Evolutionary conservation across 441 rosid genomes (phyloP), one percentile per base, ranked within the genome.

Genomic region (Aleurites moluccanus): DNA sequence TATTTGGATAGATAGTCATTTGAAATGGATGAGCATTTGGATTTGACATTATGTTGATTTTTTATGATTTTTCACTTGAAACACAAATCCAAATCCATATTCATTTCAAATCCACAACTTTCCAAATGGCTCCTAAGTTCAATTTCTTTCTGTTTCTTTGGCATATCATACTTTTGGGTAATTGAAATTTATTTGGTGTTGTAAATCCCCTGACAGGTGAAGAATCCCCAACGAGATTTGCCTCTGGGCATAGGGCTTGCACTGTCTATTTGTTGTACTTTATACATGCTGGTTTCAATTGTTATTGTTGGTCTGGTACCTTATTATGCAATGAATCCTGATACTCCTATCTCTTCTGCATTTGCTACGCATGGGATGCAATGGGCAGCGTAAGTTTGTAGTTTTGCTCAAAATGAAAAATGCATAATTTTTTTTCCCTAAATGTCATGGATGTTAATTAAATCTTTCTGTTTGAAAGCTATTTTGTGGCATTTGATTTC

Each of bases 331-430:
- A 88, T 96, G 98, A 95, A 93, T 82, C 99, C 97, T 9, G 98
- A 96, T 81, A 96, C 99, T 33, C 99, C 99, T 6, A 96, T 96
- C 72, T 96, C 99, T 59, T 89, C 97, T 69, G 99, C 97, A 73
- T 96, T 96, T 78, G 82, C 97, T 81, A 80, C 85, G 72, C 85
- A 90, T 76, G 99, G 92, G 80, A 90, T 93, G 99, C 91, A 90
- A 42, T 96, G 99, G 99, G 97, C 97, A 23, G 92, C 91, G 98
- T 96, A 86, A 85, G 99, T 83, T 35, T 81, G 61, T 75, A 20
- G 55, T 69, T 69, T 56, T 38, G 11, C 11, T 38, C 18, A 10
- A 47, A 50, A 69, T 44, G 21, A 6, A 40, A 62, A 14, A 45
- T 3, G 61, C 15, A 21, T 74, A 61, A 16, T 4, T 68, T 64